These are phyloP conservation scores for Paraphoma sp. DNA, from an alignment of 2,329 filamentous ascomycete genomes.

Conservation along the genomic window DNA sequence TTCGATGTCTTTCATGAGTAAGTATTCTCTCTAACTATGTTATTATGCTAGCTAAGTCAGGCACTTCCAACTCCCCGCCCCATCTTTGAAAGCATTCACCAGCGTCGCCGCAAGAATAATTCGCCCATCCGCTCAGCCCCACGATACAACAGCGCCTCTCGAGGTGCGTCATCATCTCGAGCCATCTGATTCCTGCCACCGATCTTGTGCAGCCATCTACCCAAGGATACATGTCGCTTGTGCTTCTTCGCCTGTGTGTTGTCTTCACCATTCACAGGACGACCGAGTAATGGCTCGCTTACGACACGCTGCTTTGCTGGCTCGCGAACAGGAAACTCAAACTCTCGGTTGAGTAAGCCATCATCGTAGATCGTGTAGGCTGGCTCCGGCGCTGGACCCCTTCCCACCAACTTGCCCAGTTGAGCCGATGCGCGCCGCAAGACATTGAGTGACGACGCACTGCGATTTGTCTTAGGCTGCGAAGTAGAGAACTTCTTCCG, in stretches of 20 bases:
- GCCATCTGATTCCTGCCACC: background rate
- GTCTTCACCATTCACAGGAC: background rate
- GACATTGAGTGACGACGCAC: background rate
- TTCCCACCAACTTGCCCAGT: background rate
- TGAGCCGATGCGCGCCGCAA: background rate
- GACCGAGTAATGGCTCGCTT: background rate
- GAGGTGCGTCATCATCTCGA: background rate
- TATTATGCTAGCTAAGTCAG: too few relatives aligned
- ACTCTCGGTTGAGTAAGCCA: background rate
- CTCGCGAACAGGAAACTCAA: background rate
- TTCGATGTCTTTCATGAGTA: too few relatives aligned
- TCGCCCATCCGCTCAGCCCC: background rate
- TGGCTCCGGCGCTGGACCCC: background rate
- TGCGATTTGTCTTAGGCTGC: background rate
- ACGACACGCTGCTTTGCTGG: background rate
- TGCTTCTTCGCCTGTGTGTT: background rate
- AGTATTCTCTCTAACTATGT: too few relatives aligned
- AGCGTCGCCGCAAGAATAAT: background rate
- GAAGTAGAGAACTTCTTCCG: background rate
- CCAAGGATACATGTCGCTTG: background rate
- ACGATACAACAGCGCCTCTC: background rate
- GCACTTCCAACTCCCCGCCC: too few relatives aligned
- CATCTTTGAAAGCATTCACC: background rate
- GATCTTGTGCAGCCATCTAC: background rate
- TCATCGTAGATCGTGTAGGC: background rate